Evolutionary conservation across 2,329 filamentous ascomycete species (phyloP).

Genomic region (Mycocentrospora acerina): DNA sequence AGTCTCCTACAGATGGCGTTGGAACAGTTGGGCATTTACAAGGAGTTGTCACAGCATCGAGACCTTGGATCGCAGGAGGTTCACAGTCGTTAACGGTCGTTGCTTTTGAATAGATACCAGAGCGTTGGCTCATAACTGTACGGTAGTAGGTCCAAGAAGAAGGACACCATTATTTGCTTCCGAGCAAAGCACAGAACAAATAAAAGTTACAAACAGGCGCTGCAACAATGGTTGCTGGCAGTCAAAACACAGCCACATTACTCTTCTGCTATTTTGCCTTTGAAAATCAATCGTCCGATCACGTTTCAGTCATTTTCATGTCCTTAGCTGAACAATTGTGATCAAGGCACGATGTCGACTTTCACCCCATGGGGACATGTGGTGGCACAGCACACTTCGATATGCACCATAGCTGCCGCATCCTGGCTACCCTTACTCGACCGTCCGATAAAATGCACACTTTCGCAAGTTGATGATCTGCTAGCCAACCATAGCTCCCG

Average conservation of each 20-base stretch:
- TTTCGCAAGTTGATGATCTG: slow-evolving; percentile 14
- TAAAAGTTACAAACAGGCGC: slow-evolving; percentile 16
- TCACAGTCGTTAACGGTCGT: slow-evolving; percentile 27
- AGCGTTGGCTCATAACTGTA: slow-evolving; percentile 38
- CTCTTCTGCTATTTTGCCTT: no score
- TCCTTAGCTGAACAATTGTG: slow-evolving; percentile 1
- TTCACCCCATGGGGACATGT: slow-evolving; percentile 13
- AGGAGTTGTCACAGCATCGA: slow-evolving; percentile 16
- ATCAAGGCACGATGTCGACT: slow-evolving; percentile 7
- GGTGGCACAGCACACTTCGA: slow-evolving; percentile 16
- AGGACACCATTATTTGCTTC: slow-evolving; percentile 17
- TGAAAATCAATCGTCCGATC: no score
- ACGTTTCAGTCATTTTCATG: background rate
- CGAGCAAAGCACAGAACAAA: slow-evolving; percentile 16
- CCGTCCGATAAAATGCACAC: slow-evolving; percentile 13
- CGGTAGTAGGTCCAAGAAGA: slow-evolving; percentile 29
- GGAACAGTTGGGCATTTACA: slow-evolving; percentile 20
- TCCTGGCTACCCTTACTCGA: slow-evolving; percentile 14
- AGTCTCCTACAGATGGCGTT: slow-evolving; percentile 1
- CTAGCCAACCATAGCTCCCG: slow-evolving; percentile 16
- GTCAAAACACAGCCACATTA: slow-evolving; percentile 12
- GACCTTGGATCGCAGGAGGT: slow-evolving; percentile 12
- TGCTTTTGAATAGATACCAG: slow-evolving; percentile 40
- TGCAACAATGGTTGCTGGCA: slow-evolving; percentile 11
- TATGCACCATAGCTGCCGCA: slow-evolving; percentile 13